Evolutionary conservation across 345 rosid genomes (phyloP).

Genomic region (Sisymbrium altissimum): DNA sequence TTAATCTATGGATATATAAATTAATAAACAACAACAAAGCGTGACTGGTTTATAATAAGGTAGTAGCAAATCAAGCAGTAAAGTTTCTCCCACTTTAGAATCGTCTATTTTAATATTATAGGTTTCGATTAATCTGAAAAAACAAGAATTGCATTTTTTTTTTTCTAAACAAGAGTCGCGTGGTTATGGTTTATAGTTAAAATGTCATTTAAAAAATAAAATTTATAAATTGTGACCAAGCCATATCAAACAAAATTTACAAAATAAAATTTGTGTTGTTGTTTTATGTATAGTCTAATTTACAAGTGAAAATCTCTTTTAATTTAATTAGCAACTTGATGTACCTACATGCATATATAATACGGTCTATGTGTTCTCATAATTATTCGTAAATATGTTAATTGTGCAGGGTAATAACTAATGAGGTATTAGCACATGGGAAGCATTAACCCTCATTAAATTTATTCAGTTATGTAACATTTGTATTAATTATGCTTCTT

Average conservation of each 20-base stretch:
- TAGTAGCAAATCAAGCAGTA: constrained; percentile 12
- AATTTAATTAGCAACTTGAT: neutral
- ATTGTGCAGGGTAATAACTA: neutral
- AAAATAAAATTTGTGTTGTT: neutral
- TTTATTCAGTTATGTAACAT: neutral
- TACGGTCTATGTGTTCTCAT: neutral
- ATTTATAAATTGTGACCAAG: neutral
- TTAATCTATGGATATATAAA: constrained; percentile 5
- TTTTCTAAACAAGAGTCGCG: neutral
- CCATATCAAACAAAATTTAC: neutral
- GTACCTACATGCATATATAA: neutral
- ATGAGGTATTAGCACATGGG: constrained; percentile 23
- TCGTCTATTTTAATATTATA: neutral
- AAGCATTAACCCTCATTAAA: neutral
- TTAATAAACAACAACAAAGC: neutral
- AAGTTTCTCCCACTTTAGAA: constrained; percentile 20
- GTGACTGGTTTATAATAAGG: constrained; percentile 19
- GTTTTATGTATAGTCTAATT: neutral
- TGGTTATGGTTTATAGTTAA: neutral
- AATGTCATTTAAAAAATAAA: neutral
- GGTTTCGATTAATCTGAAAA: neutral
- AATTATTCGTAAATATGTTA: neutral
- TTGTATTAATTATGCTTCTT: neutral
- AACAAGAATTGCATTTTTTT: neutral
- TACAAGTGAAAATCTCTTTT: neutral